Percentiles rank a stretch among this genome's conserved stretches.
phyloP scores from a whole-genome alignment of 164 flowering plant genomes.

The Annona cherimola region DNA sequence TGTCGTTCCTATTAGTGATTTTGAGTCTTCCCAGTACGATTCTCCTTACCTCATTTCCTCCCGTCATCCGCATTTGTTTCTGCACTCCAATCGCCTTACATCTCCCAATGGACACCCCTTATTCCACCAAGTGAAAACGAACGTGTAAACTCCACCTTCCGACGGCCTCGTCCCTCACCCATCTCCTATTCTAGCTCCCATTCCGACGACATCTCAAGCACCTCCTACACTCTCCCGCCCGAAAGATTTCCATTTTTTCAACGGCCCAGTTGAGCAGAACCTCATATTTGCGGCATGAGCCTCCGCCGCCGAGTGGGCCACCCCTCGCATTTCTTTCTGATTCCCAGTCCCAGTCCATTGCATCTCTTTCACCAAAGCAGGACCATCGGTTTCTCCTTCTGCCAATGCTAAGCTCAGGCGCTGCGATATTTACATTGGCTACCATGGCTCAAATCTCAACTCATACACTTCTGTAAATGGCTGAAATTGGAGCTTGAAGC shows the following conservation, averaged over 20 bases:
- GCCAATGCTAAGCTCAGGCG: slow-evolving; percentile 71
- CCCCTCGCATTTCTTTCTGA: slow-evolving; percentile 71
- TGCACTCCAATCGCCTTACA: too few relatives aligned
- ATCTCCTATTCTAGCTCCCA: slow-evolving; percentile 38
- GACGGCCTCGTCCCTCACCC: slow-evolving; percentile 39
- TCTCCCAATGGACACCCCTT: slow-evolving; percentile 76
- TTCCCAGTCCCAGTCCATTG: slow-evolving; percentile 83
- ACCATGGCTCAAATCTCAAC: slow-evolving; percentile 56
- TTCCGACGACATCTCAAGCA: too few relatives aligned
- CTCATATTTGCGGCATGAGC: slow-evolving; percentile 42
- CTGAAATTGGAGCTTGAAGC: slow-evolving; percentile 79
- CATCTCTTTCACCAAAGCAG: slow-evolving; percentile 58
- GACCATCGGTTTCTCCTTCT: too few relatives aligned
- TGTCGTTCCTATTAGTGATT: too few relatives aligned
- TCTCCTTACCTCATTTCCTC: slow-evolving; percentile 87
- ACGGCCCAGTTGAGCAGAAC: slow-evolving; percentile 41
- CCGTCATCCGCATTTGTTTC: too few relatives aligned
- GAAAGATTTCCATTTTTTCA: slow-evolving; percentile 66
- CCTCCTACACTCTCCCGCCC: slow-evolving; percentile 66
- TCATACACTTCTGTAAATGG: slow-evolving; percentile 85
- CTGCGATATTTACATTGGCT: slow-evolving; percentile 88
- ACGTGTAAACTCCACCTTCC: slow-evolving; percentile 14
- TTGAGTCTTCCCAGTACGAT: too few relatives aligned
- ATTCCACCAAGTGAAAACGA: too few relatives aligned
- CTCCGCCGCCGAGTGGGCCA: slow-evolving; percentile 39